Evolutionary conservation across 257 asterid genomes (phyloP).

Genomic region (Buddleja alternifolia): DNA sequence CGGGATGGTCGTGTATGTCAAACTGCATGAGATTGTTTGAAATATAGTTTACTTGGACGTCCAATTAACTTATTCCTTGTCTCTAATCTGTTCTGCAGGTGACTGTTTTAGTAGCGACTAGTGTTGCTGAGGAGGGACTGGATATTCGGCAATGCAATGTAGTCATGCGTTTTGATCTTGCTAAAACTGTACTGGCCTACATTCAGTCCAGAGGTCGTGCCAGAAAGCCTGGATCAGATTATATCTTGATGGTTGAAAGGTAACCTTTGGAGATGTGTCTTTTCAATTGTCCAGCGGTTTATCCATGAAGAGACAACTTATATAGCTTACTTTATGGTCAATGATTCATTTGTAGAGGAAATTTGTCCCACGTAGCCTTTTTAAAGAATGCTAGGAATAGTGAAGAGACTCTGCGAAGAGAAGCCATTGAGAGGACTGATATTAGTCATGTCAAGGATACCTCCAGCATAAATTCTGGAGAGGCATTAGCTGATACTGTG

Average conservation of each 20-base stretch:
- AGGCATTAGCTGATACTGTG: constrained; percentile 58
- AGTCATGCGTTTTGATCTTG: constrained; percentile 98
- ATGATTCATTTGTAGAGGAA: constrained; percentile 65
- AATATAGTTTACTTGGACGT: constrained; percentile 9
- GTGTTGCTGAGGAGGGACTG: constrained; percentile 99
- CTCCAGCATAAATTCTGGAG: constrained; percentile 55
- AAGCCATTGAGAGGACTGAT: constrained; percentile 98
- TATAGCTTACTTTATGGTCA: constrained; percentile 18
- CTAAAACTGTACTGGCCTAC: constrained; percentile 96
- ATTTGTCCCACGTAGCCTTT: constrained; percentile 84
- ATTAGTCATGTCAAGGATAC: constrained; percentile 88
- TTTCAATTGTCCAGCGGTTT: constrained; percentile 24
- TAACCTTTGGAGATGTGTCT: constrained; percentile 36
- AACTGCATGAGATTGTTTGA: constrained; percentile 22
- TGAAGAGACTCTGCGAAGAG: constrained; percentile 96
- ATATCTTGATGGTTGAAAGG: constrained; percentile 99
- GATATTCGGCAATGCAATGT: constrained; percentile 99
- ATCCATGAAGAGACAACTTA: constrained; percentile 14
- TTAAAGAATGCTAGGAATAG: constrained; percentile 95
- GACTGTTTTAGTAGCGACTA: constrained; percentile 95
- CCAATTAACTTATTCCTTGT: constrained; percentile 28
- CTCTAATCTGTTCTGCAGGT: constrained; percentile 55
- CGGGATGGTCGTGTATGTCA: constrained; percentile 97
- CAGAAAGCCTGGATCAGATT: constrained; percentile 97
- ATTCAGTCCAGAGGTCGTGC: constrained; percentile 99